These are phyloP conservation scores for Sambucus nigra DNA, from an alignment of 129 eudicot species.

Conservation along the genomic window DNA sequence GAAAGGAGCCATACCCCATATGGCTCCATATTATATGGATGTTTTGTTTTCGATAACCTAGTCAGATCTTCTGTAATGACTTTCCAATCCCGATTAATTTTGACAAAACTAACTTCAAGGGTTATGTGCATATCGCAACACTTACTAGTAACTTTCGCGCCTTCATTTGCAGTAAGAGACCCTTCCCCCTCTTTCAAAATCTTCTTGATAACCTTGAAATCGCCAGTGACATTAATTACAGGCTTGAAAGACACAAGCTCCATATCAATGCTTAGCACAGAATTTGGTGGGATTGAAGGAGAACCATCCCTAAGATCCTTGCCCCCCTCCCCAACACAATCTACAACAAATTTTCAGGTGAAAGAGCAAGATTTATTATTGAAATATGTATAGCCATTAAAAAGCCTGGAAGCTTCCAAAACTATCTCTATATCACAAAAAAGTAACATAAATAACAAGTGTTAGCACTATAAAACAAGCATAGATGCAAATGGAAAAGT, in stretches of 20 bases:
- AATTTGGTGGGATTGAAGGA: constrained; percentile 29
- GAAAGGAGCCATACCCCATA: too few relatives aligned
- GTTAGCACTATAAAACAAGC: neutral
- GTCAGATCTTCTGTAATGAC: neutral
- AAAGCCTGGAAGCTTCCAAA: neutral
- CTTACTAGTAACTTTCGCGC: constrained; percentile 56
- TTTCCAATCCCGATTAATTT: neutral
- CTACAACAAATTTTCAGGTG: constrained; percentile 18
- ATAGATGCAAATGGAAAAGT: neutral
- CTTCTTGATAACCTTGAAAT: constrained; percentile 55
- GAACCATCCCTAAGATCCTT: constrained; percentile 6
- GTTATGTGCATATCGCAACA: constrained; percentile 7
- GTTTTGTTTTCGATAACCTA: too few relatives aligned
- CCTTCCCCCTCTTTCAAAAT: constrained; percentile 58
- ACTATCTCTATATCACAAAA: too few relatives aligned
- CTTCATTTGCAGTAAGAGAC: constrained; percentile 44
- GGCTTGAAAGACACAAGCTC: constrained; percentile 44
- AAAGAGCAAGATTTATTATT: neutral
- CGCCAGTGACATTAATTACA: constrained; percentile 43
- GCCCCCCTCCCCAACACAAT: constrained; percentile 36
- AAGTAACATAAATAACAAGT: too few relatives aligned
- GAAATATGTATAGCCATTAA: neutral
- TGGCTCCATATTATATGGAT: too few relatives aligned
- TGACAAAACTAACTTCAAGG: neutral
- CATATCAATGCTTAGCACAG: constrained; percentile 32